Evolutionary conservation across 2,329 filamentous ascomycete species (phyloP).

Genomic region (Hymenoscyphus scutula): DNA sequence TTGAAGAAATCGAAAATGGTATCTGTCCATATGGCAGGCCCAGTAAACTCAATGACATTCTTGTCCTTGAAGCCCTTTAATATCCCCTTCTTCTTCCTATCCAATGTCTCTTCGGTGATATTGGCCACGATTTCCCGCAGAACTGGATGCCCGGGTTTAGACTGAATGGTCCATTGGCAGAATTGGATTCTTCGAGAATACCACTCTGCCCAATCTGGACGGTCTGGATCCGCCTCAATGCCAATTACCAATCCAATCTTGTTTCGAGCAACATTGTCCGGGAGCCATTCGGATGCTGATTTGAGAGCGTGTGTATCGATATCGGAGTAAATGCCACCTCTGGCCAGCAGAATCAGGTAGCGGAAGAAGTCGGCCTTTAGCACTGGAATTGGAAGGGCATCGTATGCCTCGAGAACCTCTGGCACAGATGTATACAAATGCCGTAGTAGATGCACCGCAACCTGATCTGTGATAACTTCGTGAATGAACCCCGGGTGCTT

Average conservation of each 20-base stretch:
- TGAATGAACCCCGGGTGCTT: slow-evolving; percentile 89
- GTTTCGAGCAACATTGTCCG: slow-evolving; percentile 69
- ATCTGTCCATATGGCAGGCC: slow-evolving; percentile 93
- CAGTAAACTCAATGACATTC: slow-evolving; percentile 84
- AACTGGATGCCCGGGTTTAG: slow-evolving; percentile 90
- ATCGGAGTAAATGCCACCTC: slow-evolving; percentile 82
- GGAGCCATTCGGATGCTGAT: slow-evolving; percentile 85
- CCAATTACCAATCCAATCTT: slow-evolving; percentile 85
- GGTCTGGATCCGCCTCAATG: slow-evolving; percentile 94
- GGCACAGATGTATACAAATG: slow-evolving; percentile 84
- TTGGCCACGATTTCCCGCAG: slow-evolving; percentile 82
- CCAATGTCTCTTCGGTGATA: slow-evolving; percentile 79
- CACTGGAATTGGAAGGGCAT: slow-evolving; percentile 68
- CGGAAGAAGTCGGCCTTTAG: slow-evolving; percentile 74
- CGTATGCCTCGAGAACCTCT: slow-evolving; percentile 75
- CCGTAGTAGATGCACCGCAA: slow-evolving; percentile 75
- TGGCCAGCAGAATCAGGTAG: slow-evolving; percentile 69
- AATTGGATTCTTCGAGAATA: slow-evolving; percentile 96
- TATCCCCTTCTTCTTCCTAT: slow-evolving; percentile 65
- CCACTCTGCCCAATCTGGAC: slow-evolving; percentile 90
- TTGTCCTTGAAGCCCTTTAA: slow-evolving; percentile 60
- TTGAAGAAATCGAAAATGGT: slow-evolving; percentile 91
- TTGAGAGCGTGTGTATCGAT: slow-evolving; percentile 88
- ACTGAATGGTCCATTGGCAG: slow-evolving; percentile 98
- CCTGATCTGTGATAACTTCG: slow-evolving; percentile 92